A percentile compares a stretch with the other conserved stretches of the same genome.
Conservation (phyloP, 2,329 filamentous ascomycete species). For the Coleophoma eucalyptorum region DNA sequence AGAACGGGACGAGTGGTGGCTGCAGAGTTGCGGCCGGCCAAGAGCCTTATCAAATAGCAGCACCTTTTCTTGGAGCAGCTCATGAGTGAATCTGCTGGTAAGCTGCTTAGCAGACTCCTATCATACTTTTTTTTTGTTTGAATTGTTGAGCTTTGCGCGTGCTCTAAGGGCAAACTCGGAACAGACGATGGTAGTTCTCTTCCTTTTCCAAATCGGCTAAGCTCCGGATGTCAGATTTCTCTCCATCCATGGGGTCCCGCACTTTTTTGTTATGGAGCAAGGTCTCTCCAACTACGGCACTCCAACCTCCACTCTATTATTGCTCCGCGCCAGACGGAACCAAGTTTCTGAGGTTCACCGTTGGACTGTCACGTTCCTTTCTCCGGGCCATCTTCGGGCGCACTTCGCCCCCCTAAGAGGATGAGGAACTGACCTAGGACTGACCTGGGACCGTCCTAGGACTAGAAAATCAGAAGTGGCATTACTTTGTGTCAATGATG, state of each 20-base stretch:
- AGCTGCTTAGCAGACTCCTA: no score
- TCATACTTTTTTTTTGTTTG: no score
- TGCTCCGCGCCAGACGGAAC: neutral
- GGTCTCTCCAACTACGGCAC: neutral
- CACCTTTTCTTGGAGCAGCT: no score
- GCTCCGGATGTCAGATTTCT: neutral
- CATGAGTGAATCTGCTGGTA: no score
- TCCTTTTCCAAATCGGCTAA: neutral
- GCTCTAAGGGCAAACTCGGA: neutral
- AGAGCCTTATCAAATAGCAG: neutral
- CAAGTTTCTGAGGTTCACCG: neutral
- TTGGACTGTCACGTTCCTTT: neutral
- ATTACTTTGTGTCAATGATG: neutral
- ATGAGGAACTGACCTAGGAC: no score
- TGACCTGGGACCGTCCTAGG: no score
- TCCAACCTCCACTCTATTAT: neutral
- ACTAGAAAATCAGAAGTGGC: neutral
- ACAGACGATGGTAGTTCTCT: neutral
- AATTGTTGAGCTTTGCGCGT: no score
- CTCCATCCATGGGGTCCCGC: neutral
- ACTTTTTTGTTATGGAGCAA: neutral
- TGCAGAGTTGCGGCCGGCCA: neutral
- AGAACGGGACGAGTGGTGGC: neutral
- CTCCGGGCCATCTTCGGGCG: no score
- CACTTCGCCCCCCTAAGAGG: no score